Percentiles rank a stretch among this genome's conserved stretches.
Conservation (phyloP, 2,329 filamentous ascomycete species). For the Nemania abortiva region DNA sequence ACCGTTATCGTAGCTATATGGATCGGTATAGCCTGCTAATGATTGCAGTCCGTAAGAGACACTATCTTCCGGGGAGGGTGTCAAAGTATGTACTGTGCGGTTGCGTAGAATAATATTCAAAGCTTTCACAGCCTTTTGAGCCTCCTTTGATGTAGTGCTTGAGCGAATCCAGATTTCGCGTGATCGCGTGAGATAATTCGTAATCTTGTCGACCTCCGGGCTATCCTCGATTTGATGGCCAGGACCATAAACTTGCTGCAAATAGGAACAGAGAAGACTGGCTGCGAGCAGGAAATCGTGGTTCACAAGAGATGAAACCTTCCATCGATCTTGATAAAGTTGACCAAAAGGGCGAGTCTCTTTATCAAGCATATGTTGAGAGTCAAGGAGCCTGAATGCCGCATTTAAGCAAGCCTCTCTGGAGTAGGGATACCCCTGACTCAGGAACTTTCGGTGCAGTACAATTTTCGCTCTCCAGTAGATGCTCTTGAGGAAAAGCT, state of each 20-base stretch:
- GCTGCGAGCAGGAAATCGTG: slow-evolving; percentile 62
- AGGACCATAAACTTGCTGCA: slow-evolving; percentile 49
- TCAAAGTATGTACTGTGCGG: not conserved
- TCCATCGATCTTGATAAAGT: slow-evolving; percentile 59
- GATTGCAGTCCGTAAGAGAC: not conserved
- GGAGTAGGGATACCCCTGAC: slow-evolving; percentile 56
- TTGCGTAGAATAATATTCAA: slow-evolving; percentile 4
- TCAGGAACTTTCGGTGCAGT: slow-evolving; percentile 66
- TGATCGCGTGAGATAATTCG: slow-evolving; percentile 33
- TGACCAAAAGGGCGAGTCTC: slow-evolving; percentile 60
- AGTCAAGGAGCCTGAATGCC: slow-evolving; percentile 60
- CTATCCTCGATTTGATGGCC: not conserved
- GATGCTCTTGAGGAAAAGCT: slow-evolving; percentile 63
- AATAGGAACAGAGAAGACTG: slow-evolving; percentile 61
- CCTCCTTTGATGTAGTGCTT: slow-evolving; percentile 40
- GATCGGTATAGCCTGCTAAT: not conserved
- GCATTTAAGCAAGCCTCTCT: slow-evolving; percentile 60
- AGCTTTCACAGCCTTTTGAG: slow-evolving; percentile 39
- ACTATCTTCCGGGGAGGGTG: not conserved
- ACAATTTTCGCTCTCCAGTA: slow-evolving; percentile 65
- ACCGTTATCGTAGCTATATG: not conserved
- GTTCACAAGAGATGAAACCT: slow-evolving; percentile 58
- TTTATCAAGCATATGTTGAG: slow-evolving; percentile 62
- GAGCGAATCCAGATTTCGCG: slow-evolving; percentile 40
- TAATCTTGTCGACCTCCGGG: slow-evolving; percentile 28